Evolutionary conservation across 2,329 filamentous ascomycete species (phyloP), one percentile per base, ranked within the genome.

Genomic region (Exophiala calicioides): DNA sequence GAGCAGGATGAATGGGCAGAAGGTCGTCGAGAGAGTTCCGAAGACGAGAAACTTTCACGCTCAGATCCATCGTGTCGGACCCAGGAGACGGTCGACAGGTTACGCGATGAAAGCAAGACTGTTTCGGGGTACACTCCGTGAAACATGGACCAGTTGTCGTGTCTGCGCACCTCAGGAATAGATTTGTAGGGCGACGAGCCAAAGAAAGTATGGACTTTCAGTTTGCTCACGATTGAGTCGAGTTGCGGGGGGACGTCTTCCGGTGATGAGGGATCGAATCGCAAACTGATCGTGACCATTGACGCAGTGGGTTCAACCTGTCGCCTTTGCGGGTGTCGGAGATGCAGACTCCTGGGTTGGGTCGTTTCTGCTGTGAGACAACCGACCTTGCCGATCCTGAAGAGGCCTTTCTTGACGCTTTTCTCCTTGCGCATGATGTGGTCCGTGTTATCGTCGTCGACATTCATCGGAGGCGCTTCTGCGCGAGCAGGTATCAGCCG

Each of bases 181-280:
- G 71, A 66, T 2, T 66, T 63, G 58, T 78, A 75, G 0, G 80
- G 74, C 8, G 67, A 63, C 7, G 72, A 73, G 30, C 78, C 68
- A 64, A 73, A 84, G 62, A 73, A 82, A 1, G 81, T 84, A 43
- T 68, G 67, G n/a, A 74, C 75, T 53, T 76, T 79, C 18, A 85
- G 65, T 60, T 77, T 81, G 47, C 70, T 78, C 42, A 63, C 66
- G 34, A 84, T 62, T 10, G 67, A 72, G 33, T 72, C 68, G 2
- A 85, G 70, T 26, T 65, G 68, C 2, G 81, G 81, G 12, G 81
- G 81, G 16, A 66, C 56, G 35, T 71, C 67, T 29, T 62, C 60
- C 26, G 74, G 68, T 3, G 76, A 72, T 3, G 64, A 58, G 1
- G 81, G 81, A 50, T 85, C 81, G 57, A 84, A 85, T 26, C 81